A percentile compares a stretch with the other conserved stretches of the same genome.
Evolutionary conservation across 306 rosid genomes (phyloP).

Genomic region (Prosopis cineraria): DNA sequence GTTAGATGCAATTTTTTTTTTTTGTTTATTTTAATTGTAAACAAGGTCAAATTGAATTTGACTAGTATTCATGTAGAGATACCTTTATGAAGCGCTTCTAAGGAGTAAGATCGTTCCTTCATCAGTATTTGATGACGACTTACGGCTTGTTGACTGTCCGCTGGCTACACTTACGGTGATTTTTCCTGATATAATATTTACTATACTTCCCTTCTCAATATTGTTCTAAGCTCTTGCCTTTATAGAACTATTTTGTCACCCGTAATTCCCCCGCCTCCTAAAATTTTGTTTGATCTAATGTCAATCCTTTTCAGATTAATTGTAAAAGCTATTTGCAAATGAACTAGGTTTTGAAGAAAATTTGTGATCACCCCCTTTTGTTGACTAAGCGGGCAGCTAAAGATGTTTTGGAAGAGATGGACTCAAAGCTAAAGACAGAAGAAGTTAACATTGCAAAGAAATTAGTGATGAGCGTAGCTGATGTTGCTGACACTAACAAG

Average conservation of each 20-base stretch:
- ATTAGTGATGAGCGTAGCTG: background rate
- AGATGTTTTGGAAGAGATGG: conserved; percentile 91
- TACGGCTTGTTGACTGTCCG: too few species aligned
- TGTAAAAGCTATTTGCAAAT: background rate
- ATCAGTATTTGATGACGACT: background rate
- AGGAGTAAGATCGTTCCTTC: background rate
- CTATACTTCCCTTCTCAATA: background rate
- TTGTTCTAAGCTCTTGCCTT: background rate
- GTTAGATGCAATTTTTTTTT: background rate
- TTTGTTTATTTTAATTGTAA: background rate
- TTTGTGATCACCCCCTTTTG: background rate
- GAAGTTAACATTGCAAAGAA: background rate
- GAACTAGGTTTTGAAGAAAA: background rate
- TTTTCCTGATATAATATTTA: background rate
- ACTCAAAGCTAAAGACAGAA: conserved; percentile 58
- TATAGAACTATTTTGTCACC: too few species aligned
- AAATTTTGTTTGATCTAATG: background rate
- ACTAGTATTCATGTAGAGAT: background rate
- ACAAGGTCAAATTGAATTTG: background rate
- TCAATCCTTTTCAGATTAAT: background rate
- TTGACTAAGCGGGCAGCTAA: conserved; percentile 85
- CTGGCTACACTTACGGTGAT: background rate
- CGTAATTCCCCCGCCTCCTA: too few species aligned
- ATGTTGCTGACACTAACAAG: background rate
- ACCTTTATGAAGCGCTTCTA: background rate